Evolutionary conservation across 2,329 filamentous ascomycete genomes (phyloP).

Genomic region (Verticillium klebahnii): DNA sequence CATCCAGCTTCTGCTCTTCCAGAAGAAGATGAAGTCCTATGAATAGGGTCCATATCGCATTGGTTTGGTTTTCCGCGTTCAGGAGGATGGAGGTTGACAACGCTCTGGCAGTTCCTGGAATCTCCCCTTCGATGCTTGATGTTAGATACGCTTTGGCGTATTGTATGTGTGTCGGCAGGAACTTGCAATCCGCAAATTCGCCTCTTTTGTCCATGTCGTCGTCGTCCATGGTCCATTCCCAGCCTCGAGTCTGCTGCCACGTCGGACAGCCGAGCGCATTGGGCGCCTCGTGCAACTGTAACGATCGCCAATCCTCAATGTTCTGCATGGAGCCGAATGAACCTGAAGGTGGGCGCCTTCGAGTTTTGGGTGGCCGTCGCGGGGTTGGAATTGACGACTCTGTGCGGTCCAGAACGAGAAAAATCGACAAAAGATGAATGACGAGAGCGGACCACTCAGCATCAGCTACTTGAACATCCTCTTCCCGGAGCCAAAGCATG

Average conservation of each 20-base stretch:
- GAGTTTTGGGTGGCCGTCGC: slow-evolving; percentile 24
- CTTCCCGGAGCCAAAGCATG: slow-evolving; percentile 60
- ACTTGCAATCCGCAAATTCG: slow-evolving; percentile 24
- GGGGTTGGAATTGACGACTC: slow-evolving; percentile 19
- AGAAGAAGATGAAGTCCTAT: slow-evolving; percentile 79
- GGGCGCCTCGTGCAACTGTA: slow-evolving; percentile 40
- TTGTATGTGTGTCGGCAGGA: slow-evolving; percentile 47
- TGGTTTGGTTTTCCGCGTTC: slow-evolving; percentile 53
- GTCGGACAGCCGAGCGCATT: slow-evolving; percentile 45
- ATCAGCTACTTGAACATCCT: slow-evolving; percentile 42
- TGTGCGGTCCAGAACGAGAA: slow-evolving; percentile 36
- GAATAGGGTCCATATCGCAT: slow-evolving; percentile 61
- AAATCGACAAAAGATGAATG: slow-evolving; percentile 60
- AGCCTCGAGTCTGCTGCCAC: slow-evolving; percentile 60
- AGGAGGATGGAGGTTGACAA: slow-evolving; percentile 56
- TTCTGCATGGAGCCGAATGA: slow-evolving; percentile 30
- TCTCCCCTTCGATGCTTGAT: slow-evolving; percentile 51
- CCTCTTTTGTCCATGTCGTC: slow-evolving; percentile 26
- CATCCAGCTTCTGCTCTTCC: slow-evolving; percentile 82
- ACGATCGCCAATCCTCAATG: slow-evolving; percentile 40
- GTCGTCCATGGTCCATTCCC: slow-evolving; percentile 67
- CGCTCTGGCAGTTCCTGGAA: slow-evolving; percentile 52
- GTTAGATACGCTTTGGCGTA: slow-evolving; percentile 62
- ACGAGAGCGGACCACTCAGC: slow-evolving; percentile 67
- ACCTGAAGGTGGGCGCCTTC: slow-evolving; percentile 26